Base-by-base conservation (phyloP, 2,329 filamentous ascomycete species). In the Phialophora tarda region DNA sequence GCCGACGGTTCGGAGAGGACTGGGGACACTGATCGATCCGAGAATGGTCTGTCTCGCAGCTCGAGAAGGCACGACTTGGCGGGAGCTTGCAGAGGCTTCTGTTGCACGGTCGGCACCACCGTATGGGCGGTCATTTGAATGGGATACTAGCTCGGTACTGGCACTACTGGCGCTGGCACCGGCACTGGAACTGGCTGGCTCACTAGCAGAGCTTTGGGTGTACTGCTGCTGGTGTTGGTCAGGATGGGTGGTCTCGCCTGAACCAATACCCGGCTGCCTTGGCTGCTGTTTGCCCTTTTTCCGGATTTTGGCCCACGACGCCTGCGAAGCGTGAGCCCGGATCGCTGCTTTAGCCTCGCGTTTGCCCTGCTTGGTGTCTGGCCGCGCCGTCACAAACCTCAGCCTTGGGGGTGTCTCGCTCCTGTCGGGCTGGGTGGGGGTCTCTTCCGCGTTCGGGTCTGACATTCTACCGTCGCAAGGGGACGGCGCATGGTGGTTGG, bases 241-340 rank as follows among this genome's bases (percentile, higher is more conserved):
- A 21, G 21, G 59, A 54, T n/a, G 4, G 17, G 59, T 4, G 10
- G 23, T 54, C 28, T 34, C 34, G 59, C 48, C 21, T 44, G 38
- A 21, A 21, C 38, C 38, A 44, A 21, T 44, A 44, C 38, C 38
- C 38, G 38, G 38, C 38, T 44, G 38, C 17, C 8, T 53, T 38
- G 30, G 28, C 30, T 54, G 47, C 34, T 61, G 47, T 24, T 61
- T 61, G 59, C 59, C 59, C 30, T 30, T 28, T n/a, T 61, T 41
- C 59, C 32, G 44, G 59, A 61, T 61, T 51, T 54, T 61, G 23
- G 59, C 59, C 59, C 59, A 61, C 28, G 59, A 61, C 4, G 59
- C 59, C 26, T 44, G 59, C 8, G 59, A 61, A 44, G 59, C 59
- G 21, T 61, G 59, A 26, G 59, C 59, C n/a, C 59, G 59, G 34